Evolutionary conservation across 148 eudicot species (phyloP), one percentile per base, ranked within the genome.

Genomic region (Hydrangea macrophylla): DNA sequence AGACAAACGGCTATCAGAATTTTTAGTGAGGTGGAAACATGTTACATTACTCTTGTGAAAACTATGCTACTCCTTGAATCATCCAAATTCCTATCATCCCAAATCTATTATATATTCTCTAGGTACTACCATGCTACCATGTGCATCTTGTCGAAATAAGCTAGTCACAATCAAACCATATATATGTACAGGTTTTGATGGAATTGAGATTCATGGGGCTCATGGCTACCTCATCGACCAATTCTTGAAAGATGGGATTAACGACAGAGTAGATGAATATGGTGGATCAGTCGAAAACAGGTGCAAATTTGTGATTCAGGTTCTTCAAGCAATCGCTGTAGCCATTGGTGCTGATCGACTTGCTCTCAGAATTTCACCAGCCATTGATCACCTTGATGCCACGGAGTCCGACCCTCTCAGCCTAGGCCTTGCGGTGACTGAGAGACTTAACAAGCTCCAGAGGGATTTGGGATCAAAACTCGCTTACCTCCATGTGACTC

Each of bases 181-280:
- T 31, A 32, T 27, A 17, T 62, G 0, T 26, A 54, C 70, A 89
- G 97, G 97, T 10, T 92, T 92, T 78, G 94, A 92, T 75, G 98
- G 98, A 0, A 72, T 90, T 30, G 98, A 92, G 75, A 86, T 90
- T 53, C 94, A 92, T 27, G 88, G 85, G 26, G 98, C 94, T 11
- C 96, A 90, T 26, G 96, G 98, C 27, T 87, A 92, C 84, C 78
- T 92, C 51, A 81, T 92, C 22, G 98, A 92, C 32, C 98, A 92
- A 72, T 92, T 92, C 75, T 68, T 86, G 22, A 92, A 92, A 63
- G 89, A 90, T 40, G 87, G 86, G 9, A 90, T 92, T 76, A 92
- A 92, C 45, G 92, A 84, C n/a, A 66, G 96, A 15, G 82, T 71
- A 1, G 98, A 92, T 1, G 90, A 80, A 23, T 92, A 86, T 22